phyloP scores from a whole-genome alignment of 2,329 filamentous ascomycete species.

The Hymenotorrendiella dingleyae region DNA sequence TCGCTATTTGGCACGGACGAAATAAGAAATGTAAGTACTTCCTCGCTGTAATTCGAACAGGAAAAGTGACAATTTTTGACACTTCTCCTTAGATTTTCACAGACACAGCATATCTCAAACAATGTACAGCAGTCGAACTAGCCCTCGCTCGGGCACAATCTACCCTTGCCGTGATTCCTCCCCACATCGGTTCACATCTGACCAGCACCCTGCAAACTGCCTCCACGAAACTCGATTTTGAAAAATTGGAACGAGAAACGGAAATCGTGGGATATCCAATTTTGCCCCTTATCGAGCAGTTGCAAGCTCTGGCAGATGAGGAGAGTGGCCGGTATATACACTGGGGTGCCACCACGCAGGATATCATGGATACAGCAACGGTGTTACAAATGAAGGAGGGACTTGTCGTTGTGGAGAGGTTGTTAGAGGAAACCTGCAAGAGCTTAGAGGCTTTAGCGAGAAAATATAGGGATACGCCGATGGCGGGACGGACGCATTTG shows the following conservation, averaged over 20 bases:
- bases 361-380: slow-evolving; percentile 52
- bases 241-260: slow-evolving; percentile 36
- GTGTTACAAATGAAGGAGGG: slow-evolving; percentile 48
- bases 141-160: slow-evolving; percentile 47
- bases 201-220: slow-evolving; percentile 24
- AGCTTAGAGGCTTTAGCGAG: slow-evolving; percentile 38
- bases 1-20: slow-evolving; percentile 47
- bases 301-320: slow-evolving; percentile 20
- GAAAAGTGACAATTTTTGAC: too few relatives aligned
- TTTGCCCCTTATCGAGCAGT: slow-evolving; percentile 37
- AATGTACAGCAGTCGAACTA: slow-evolving; percentile 45
- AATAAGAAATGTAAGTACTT: slow-evolving; percentile 34
- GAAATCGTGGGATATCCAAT: slow-evolving; percentile 51
- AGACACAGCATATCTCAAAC: slow-evolving; percentile 42
- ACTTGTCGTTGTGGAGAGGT: slow-evolving; percentile 40
- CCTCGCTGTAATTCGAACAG: not conserved
- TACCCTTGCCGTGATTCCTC: slow-evolving; percentile 40
- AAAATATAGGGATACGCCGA: slow-evolving; percentile 45
- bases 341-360: slow-evolving; percentile 54
- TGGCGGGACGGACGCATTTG: slow-evolving; percentile 52
- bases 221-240: slow-evolving; percentile 36
- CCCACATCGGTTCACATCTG: slow-evolving; percentile 31
- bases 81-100: slow-evolving; percentile 35
- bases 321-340: slow-evolving; percentile 44
- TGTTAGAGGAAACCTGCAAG: slow-evolving; percentile 37